phyloP scores from a whole-genome alignment of 305 asterid genomes.

The Solanum hybrid region DNA sequence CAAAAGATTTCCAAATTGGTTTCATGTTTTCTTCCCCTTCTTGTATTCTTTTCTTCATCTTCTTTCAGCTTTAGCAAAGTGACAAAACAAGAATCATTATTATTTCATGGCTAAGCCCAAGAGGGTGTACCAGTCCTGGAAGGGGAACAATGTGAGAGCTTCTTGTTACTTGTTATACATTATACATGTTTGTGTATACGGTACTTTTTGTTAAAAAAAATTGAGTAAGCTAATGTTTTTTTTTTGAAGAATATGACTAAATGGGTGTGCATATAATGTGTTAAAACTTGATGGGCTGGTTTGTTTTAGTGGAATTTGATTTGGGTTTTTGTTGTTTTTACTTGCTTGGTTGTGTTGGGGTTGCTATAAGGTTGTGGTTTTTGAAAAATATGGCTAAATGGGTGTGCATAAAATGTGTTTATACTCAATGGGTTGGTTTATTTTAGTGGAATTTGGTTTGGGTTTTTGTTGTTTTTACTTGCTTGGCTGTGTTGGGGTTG shows the following conservation, averaged over 20 bases:
- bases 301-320: background rate
- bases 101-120: constrained; percentile 19
- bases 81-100: background rate
- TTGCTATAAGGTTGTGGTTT: background rate
- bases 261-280: background rate
- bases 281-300: background rate
- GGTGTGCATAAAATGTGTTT: background rate
- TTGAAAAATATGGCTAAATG: background rate
- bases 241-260: background rate
- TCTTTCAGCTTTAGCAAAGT: background rate
- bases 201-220: background rate
- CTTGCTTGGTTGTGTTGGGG: background rate
- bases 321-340: background rate
- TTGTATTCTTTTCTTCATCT: background rate
- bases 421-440: background rate
- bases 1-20: background rate
- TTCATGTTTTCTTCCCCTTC: background rate
- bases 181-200: background rate
- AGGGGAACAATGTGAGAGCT: constrained; percentile 34
- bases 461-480: background rate
- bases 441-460: background rate
- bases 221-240: background rate
- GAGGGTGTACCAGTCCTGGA: constrained; percentile 30
- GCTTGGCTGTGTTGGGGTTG: background rate
- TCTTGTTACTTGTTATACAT: background rate